phyloP scores from a whole-genome alignment of 345 rosid species.

The Moricandia moricandioides region DNA sequence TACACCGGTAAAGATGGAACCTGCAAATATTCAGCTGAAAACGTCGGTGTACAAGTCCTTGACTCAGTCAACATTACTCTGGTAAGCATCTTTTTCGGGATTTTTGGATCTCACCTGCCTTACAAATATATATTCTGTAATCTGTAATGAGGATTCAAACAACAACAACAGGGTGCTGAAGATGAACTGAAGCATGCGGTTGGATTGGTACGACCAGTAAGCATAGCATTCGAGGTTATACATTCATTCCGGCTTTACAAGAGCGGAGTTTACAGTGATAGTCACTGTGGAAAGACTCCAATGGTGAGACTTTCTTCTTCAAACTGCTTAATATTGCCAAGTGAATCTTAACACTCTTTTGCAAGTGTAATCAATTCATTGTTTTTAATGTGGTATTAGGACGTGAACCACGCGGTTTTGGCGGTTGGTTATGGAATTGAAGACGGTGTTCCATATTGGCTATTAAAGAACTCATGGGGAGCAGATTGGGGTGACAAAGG shows the following conservation, averaged over 20 bases:
- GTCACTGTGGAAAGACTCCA: constrained; percentile 63
- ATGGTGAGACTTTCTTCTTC: constrained; percentile 47
- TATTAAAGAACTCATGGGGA: constrained; percentile 95
- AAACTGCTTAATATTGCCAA: background rate
- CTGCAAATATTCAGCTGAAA: constrained; percentile 79
- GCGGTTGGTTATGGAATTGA: constrained; percentile 95
- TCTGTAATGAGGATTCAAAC: constrained; percentile 9
- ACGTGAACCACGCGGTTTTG: constrained; percentile 95
- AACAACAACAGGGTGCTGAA: constrained; percentile 72
- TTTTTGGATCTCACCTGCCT: background rate
- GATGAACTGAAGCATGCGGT: constrained; percentile 94
- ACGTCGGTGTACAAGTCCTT: constrained; percentile 65
- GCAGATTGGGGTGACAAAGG: constrained; percentile 73
- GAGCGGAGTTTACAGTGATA: constrained; percentile 73
- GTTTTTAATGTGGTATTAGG: constrained; percentile 56
- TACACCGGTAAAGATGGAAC: constrained; percentile 56
- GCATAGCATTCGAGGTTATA: constrained; percentile 86
- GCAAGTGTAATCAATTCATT: too few relatives aligned
- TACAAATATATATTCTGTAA: background rate
- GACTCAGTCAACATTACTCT: constrained; percentile 83
- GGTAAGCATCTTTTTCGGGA: constrained; percentile 43
- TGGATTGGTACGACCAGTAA: constrained; percentile 78
- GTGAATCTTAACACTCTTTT: background rate
- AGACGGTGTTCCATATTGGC: constrained; percentile 78
- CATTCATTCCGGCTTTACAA: constrained; percentile 63